Evolutionary conservation across 441 rosid species (phyloP).

Genomic region (Manihot esculenta): DNA sequence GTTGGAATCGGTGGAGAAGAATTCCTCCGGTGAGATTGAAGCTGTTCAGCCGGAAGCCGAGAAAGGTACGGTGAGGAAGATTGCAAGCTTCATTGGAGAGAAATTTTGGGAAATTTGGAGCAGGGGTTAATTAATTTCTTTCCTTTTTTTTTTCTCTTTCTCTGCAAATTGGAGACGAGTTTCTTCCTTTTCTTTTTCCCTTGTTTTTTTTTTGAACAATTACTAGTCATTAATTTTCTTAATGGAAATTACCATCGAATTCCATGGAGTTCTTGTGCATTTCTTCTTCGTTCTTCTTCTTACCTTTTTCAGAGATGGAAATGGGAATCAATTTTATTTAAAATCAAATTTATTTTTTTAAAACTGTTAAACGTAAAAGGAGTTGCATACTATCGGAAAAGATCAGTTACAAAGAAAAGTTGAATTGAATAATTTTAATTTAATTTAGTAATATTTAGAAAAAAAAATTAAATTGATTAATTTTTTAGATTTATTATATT

Average conservation of each 20-base stretch:
- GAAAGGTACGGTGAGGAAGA: slow-evolving; percentile 33
- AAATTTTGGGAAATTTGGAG: slow-evolving; percentile 32
- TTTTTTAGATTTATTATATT: no score
- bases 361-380: no score
- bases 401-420: no score
- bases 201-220: background rate
- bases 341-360: no score
- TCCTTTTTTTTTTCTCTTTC: background rate
- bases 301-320: no score
- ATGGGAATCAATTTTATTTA: no score
- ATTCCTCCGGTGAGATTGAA: background rate
- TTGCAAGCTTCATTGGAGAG: slow-evolving; percentile 31
- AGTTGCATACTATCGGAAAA: no score
- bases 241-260: background rate
- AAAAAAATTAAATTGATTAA: no score
- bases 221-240: background rate
- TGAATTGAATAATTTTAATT: no score
- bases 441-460: no score
- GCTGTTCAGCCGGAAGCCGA: slow-evolving; percentile 18
- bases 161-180: background rate
- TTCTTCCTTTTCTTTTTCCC: background rate
- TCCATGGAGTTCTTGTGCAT: background rate
- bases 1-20: slow-evolving; percentile 8
- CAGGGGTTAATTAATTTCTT: slow-evolving; percentile 7
- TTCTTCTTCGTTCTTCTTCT: no score